These are phyloP conservation scores for Gyrodon lividus DNA, from an alignment of 768 basidiomycete genomes.

Conservation along the genomic window DNA sequence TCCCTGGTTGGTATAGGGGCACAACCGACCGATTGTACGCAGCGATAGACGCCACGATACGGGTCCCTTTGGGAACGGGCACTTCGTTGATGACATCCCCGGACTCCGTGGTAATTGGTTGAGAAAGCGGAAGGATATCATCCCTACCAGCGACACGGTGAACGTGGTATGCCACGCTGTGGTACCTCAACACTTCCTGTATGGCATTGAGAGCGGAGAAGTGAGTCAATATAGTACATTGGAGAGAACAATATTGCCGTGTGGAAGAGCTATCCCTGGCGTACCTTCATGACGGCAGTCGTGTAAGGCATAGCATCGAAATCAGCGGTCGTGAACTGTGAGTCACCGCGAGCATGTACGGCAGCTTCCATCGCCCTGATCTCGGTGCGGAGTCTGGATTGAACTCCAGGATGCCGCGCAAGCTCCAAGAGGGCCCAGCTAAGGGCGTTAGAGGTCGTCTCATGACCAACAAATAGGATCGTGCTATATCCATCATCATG, in stretches of 20 bases:
- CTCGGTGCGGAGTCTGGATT: conserved; percentile 62
- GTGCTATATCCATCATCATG: conserved; percentile 30
- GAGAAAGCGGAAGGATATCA: conserved; percentile 58
- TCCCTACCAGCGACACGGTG: conserved; percentile 51
- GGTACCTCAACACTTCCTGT: conserved; percentile 47
- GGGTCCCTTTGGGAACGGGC: conserved; percentile 49
- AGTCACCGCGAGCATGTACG: conserved; percentile 37
- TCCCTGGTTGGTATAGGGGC: not conserved
- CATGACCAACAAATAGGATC: conserved; percentile 52
- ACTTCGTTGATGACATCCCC: conserved; percentile 45
- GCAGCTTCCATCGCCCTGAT: conserved; percentile 28
- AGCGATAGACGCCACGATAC: conserved; percentile 51
- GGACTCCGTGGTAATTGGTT: conserved; percentile 45
- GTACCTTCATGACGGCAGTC: conserved; percentile 45
- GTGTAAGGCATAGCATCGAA: conserved; percentile 52
- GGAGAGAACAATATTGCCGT: too few species aligned
- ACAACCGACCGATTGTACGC: conserved; percentile 50
- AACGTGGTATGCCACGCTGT: conserved; percentile 53
- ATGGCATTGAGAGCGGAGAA: not conserved
- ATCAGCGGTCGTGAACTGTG: conserved; percentile 40
- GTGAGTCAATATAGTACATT: not conserved
- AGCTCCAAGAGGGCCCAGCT: conserved; percentile 67
- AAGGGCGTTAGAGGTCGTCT: conserved; percentile 58
- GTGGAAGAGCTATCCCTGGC: not conserved
- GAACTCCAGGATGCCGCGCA: conserved; percentile 54